Base-by-base conservation (phyloP, 352 stramenopile species). In the Lagenidium sp. region DNA sequence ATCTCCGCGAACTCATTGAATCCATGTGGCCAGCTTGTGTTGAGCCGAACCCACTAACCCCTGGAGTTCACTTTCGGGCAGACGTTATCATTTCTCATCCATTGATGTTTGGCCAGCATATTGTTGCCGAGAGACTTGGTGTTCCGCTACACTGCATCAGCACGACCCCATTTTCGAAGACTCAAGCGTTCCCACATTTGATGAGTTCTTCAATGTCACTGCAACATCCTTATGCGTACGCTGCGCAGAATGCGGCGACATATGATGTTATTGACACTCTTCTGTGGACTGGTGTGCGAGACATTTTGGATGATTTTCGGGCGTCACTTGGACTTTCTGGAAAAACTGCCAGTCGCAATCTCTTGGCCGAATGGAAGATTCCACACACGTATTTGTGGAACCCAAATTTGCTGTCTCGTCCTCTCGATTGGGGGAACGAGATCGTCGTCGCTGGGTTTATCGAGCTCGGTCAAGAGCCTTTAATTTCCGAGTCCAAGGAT, bases 311-410 rank as follows among this genome's bases (percentile, higher is more conserved):
- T 32, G 55, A 66, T 1, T 87, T 88, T 39, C 74, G 79, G 2
- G 49, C 61, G 28, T 68, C 56, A 12, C 41, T 91, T 0, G 66
- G 73, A 0, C 60, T 88, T 4, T 65, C 58, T 8, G 61, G 68
- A 13, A 67, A 62, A 16, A 68, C 59, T 20, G 41, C 57, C 11
- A 22, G 51, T 4, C 54, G 50, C 10, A 76, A 78, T 35, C 29
- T 74, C 28, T 54, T 77, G 10, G 36, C 43, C 16, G 60, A 71
- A 26, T 91, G 61, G 62, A 58, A 47, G 11, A 72, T 77, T 22
- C 75, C 79, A 23, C 70, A 88, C 52, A 82, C 73, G n/a, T 87
- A 83, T 32, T 36, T 88, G 20, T 91, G 79, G 79, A 84, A 78
- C 40, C 23, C 50, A 6, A 47, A 54, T 16, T 41, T 91, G 29